Evolutionary conservation across 331 rosid genomes (phyloP), one percentile per base, ranked within the genome.

Genomic region (Quercus phellos): DNA sequence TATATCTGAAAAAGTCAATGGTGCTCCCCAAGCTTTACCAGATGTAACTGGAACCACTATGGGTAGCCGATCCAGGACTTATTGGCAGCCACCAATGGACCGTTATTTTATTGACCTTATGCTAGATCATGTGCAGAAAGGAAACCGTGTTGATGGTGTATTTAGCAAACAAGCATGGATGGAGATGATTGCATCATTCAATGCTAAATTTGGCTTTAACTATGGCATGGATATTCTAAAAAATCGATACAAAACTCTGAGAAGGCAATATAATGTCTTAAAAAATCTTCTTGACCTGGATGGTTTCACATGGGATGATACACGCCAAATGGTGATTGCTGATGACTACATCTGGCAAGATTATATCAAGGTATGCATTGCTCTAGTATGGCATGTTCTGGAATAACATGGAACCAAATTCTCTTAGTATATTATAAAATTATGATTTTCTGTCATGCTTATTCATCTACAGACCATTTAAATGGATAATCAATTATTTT

Each of bases 81-180:
- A 81, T 79, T 92, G 97, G 95, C 95, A 84, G 80, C 95, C 89
- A 8, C 86, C 90, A 22, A 89, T 90, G 95, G 97, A 90, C 80
- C 86, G 79, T 53, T 87, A 81, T 74, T 90, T 92, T 87, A 86
- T 92, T 53, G 87, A 84, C 79, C 86, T 85, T 70, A 84, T 92
- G 97, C 85, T 89, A 54, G 81, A 88, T 42, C 93, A 92, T 51
- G 87, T 90, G 87, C 88, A 64, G 79, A 84, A 87, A 69, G 95
- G 92, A 76, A 86, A 86, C 42, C 84, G 79, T 59, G 70, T 78
- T 27, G 95, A 87, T 69, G 93, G 97, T 1, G 83, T 87, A 70
- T 92, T 92, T 70, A 89, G 89, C 79, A 92, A 84, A 80, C 95
- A 81, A 73, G 91, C 97, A 27, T 92, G 93, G 97, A 77, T 80